A percentile compares a stretch with the other conserved stretches of the same genome.
Evolutionary conservation across 1,284 basidiomycete species (phyloP).

Genomic region (Microbotryum scabiosae): DNA sequence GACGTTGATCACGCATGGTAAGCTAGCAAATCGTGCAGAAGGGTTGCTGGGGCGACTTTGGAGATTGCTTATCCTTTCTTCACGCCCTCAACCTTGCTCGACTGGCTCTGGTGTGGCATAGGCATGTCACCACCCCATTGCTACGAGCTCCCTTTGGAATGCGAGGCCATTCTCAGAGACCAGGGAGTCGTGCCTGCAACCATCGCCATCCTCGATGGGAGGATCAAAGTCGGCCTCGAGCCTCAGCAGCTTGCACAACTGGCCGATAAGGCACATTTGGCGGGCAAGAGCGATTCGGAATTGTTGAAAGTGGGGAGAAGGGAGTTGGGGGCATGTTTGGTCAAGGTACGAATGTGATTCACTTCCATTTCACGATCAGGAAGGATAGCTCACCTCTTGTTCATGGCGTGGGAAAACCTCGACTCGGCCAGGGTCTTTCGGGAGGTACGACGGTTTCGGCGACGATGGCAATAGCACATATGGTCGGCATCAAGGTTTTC

Average conservation of each 20-base stretch:
- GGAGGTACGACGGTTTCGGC: conserved; percentile 89
- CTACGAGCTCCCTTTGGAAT: conserved; percentile 15
- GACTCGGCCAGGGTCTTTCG: conserved; percentile 41
- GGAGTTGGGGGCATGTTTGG: conserved; percentile 59
- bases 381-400: background rate
- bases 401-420: background rate
- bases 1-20: conserved; percentile 29
- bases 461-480: conserved; percentile 70
- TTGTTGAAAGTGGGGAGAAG: conserved; percentile 69
- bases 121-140: conserved; percentile 30
- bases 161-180: conserved; percentile 65
- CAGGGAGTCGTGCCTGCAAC: conserved; percentile 79
- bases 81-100: background rate
- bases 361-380: background rate
- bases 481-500: conserved; percentile 58
- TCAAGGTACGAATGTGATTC: conserved; percentile 13
- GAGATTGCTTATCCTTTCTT: background rate
- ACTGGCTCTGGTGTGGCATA: background rate
- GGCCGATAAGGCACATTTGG: conserved; percentile 46
- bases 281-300: conserved; percentile 37
- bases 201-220: conserved; percentile 74
- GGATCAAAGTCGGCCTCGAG: conserved; percentile 75
- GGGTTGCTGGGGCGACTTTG: no score
- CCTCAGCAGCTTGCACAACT: conserved; percentile 60
- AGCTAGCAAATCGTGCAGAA: background rate